Evolutionary conservation across 768 basidiomycete genomes (phyloP).

Genomic region (Panaeolus cyanescens): DNA sequence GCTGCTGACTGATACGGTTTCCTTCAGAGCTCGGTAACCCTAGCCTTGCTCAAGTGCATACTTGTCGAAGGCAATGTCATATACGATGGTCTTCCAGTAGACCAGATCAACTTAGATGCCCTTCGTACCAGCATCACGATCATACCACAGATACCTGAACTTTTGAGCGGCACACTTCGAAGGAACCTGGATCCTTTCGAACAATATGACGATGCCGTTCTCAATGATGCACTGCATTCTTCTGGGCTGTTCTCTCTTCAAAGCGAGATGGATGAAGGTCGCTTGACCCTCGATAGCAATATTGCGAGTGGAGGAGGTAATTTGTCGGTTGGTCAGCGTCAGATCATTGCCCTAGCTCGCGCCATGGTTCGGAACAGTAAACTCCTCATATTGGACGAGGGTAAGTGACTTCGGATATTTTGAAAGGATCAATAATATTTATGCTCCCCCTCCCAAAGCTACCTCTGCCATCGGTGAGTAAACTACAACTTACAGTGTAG

Average conservation of each 20-base stretch:
- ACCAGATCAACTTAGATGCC: conserved; percentile 54
- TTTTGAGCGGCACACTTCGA: conserved; percentile 59
- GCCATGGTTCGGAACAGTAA: conserved; percentile 59
- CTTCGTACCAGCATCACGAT: conserved; percentile 63
- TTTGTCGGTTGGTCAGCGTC: conserved; percentile 75
- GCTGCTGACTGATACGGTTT: background rate
- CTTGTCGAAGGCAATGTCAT: conserved; percentile 55
- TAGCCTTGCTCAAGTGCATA: conserved; percentile 61
- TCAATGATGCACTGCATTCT: conserved; percentile 42
- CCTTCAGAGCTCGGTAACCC: conserved; percentile 51
- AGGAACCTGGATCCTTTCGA: conserved; percentile 67
- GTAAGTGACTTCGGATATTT: conserved; percentile 31
- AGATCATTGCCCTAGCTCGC: conserved; percentile 66
- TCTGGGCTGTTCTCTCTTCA: conserved; percentile 39
- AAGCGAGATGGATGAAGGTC: conserved; percentile 44
- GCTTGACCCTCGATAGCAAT: conserved; percentile 46
- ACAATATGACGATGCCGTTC: conserved; percentile 48
- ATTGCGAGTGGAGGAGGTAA: conserved; percentile 63
- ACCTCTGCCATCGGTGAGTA: conserved; percentile 47
- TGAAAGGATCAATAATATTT: background rate
- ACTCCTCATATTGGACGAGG: conserved; percentile 64
- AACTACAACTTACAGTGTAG: background rate
- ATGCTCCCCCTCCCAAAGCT: conserved; percentile 19
- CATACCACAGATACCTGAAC: conserved; percentile 52
- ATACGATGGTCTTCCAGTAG: conserved; percentile 55